phyloP scores from a whole-genome alignment of 305 asterid species.

The Fraxinus nigra region DNA sequence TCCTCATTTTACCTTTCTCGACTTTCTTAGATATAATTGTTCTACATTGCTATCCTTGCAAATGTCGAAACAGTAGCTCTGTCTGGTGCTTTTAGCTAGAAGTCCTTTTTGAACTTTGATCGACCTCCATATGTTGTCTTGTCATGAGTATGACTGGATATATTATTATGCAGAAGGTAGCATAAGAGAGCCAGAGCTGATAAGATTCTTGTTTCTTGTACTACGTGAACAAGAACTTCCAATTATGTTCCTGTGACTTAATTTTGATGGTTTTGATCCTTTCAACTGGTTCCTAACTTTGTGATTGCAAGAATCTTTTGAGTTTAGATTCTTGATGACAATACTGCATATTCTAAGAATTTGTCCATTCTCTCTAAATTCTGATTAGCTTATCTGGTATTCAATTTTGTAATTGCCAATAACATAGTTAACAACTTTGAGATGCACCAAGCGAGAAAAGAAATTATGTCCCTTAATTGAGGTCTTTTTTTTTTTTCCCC shows the following conservation, averaged over 20 bases:
- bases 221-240: conserved; percentile 1
- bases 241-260: conserved; percentile 1
- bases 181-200: neutral
- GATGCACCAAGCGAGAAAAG: neutral
- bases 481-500: neutral
- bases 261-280: neutral
- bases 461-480: neutral
- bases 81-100: conserved; percentile 8
- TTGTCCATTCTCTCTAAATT: neutral
- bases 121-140: neutral
- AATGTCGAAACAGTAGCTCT: neutral
- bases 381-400: neutral
- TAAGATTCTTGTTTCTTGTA: neutral
- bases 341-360: neutral
- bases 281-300: neutral
- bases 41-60: neutral
- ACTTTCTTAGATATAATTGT: neutral
- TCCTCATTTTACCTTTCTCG: neutral
- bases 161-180: conserved; percentile 9
- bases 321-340: conserved; percentile 5
- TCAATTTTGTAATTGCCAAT: neutral
- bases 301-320: neutral
- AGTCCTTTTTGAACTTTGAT: neutral
- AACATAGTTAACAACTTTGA: neutral
- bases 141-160: neutral